These are phyloP conservation scores for Pugionium dolabratum DNA, from an alignment of 345 rosid genomes.

Conservation along the genomic window DNA sequence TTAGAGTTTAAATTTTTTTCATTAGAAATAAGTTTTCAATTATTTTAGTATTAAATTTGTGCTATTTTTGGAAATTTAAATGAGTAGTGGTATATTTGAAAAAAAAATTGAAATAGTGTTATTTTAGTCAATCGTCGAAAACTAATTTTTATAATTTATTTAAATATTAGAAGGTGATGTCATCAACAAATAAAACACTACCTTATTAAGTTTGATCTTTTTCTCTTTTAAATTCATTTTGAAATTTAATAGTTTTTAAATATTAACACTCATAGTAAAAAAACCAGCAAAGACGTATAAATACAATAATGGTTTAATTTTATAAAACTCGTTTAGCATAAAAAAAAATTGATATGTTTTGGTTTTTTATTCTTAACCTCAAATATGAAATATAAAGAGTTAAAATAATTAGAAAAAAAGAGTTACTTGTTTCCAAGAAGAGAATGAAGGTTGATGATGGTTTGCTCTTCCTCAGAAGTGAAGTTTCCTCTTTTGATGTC, in stretches of 20 bases:
- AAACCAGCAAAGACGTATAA: not conserved
- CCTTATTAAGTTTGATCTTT: not conserved
- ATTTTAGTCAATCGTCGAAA: not conserved
- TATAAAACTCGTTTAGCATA: not conserved
- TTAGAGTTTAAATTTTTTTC: too few relatives aligned
- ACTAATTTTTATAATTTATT: not conserved
- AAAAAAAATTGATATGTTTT: not conserved
- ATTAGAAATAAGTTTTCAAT: too few relatives aligned
- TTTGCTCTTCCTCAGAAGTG: conserved; percentile 68
- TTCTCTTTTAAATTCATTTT: not conserved
- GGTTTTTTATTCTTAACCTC: conserved; percentile 4
- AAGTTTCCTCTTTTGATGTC: conserved; percentile 79
- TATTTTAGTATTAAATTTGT: too few relatives aligned
- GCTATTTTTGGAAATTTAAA: too few relatives aligned
- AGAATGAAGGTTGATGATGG: conserved; percentile 66
- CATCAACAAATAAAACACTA: not conserved
- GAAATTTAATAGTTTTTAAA: not conserved
- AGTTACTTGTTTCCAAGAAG: conserved; percentile 75
- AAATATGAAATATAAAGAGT: conserved; percentile 4
- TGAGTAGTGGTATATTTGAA: too few relatives aligned
- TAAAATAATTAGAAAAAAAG: not conserved
- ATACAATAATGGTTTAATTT: not conserved
- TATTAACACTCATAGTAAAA: conserved; percentile 1
- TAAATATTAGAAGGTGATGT: not conserved
- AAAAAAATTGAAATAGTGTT: too few relatives aligned